phyloP scores from a whole-genome alignment of 306 rosid species.

The Astragalus glycyphyllos region DNA sequence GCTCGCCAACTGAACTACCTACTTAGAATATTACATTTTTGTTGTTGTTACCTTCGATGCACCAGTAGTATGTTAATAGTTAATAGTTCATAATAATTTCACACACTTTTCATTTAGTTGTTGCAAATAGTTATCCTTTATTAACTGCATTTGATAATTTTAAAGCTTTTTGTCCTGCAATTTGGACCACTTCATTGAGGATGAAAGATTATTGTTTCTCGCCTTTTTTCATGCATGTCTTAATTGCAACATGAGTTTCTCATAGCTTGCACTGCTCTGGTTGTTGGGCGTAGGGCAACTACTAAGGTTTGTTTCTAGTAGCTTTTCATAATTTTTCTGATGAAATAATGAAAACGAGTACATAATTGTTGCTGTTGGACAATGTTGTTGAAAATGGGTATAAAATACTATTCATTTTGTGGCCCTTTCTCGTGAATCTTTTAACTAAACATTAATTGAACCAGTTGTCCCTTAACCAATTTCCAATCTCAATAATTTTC shows the following conservation, averaged over 20 bases:
- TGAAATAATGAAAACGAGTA: slow-evolving; percentile 22
- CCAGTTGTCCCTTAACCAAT: background rate
- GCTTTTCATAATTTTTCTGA: background rate
- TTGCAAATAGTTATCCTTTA: slow-evolving; percentile 6
- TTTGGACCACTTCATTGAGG: slow-evolving; percentile 31
- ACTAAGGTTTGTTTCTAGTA: slow-evolving; percentile 33
- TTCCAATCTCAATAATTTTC: slow-evolving; percentile 31
- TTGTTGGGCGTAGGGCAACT: slow-evolving; percentile 40
- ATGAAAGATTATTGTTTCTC: slow-evolving; percentile 36
- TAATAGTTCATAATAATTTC: too few relatives aligned
- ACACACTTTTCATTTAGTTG: too few relatives aligned
- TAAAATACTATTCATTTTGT: slow-evolving; percentile 16
- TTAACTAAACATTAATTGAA: slow-evolving; percentile 48
- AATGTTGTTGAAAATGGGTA: slow-evolving; percentile 14
- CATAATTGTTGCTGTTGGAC: background rate
- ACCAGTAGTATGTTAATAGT: too few relatives aligned
- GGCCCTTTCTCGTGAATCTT: slow-evolving; percentile 55
- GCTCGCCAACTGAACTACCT: too few relatives aligned
- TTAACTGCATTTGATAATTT: background rate
- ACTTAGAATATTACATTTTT: too few relatives aligned
- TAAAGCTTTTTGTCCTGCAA: slow-evolving; percentile 32
- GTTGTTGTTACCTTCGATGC: too few relatives aligned
- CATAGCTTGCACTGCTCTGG: slow-evolving; percentile 30
- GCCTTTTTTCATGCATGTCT: slow-evolving; percentile 52
- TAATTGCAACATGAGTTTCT: slow-evolving; percentile 37